These are phyloP conservation scores for Ampelomyces quisqualis DNA, from an alignment of 2,329 filamentous ascomycete species.

Conservation along the genomic window DNA sequence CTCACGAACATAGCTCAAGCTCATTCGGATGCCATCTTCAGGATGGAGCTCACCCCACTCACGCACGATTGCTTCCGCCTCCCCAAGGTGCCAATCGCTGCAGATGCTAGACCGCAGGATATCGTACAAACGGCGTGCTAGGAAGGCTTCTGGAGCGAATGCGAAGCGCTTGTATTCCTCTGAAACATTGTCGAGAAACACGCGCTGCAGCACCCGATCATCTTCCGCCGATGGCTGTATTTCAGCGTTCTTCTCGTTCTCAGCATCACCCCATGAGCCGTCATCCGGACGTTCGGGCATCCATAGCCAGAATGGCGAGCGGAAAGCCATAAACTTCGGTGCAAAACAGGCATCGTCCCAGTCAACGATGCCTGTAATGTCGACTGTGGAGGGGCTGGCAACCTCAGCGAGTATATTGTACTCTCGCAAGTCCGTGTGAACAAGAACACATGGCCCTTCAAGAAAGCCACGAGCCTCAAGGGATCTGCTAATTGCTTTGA, in stretches of 20 bases:
- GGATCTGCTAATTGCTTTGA: conserved; percentile 7
- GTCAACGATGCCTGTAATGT: conserved; percentile 34
- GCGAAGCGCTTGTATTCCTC: conserved; percentile 24
- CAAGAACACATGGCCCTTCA: conserved; percentile 11
- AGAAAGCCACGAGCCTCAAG: conserved; percentile 15
- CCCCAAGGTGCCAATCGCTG: not conserved
- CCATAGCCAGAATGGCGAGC: conserved; percentile 40
- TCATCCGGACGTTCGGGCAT: conserved; percentile 10
- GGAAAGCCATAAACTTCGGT: conserved; percentile 35
- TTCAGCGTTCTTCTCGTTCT: conserved; percentile 22
- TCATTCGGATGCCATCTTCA: too few relatives aligned
- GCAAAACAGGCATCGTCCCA: conserved; percentile 40
- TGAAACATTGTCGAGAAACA: conserved; percentile 32
- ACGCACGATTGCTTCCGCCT: conserved; percentile 5
- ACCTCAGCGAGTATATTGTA: conserved; percentile 35
- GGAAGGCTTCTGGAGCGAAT: conserved; percentile 25
- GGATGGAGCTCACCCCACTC: conserved; percentile 13
- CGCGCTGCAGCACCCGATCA: conserved; percentile 22
- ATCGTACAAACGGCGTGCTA: conserved; percentile 14
- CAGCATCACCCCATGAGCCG: conserved; percentile 3
- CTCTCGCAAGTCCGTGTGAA: conserved; percentile 29
- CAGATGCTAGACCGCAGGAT: conserved; percentile 6
- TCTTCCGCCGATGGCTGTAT: conserved; percentile 5
- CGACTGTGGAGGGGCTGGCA: conserved; percentile 1
- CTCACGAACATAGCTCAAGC: conserved; percentile 1